Base-by-base conservation (phyloP, 495 filamentous ascomycete species). In the Chlorociboria aeruginascens region DNA sequence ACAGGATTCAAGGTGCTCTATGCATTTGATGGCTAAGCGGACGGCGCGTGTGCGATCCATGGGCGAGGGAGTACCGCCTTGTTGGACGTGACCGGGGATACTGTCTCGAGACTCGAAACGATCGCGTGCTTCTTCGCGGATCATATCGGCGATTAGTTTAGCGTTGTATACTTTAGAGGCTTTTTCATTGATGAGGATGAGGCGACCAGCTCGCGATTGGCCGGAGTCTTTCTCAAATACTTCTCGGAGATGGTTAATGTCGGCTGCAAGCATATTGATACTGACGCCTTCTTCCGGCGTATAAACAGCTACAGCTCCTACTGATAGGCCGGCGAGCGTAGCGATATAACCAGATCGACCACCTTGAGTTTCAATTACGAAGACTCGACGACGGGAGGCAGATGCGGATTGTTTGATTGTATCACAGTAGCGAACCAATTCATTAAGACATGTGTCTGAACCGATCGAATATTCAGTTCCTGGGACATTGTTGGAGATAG, bases 311-410 rank as follows among this genome's bases (percentile, higher is more conserved):
- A 85, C 72, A 1, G 92, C 92, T 30, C 92, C 92, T 10, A 97
- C 86, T 2, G 82, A 77, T 14, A 97, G 76, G 25, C 89, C 92
- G 36, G 85, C 86, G 37, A 95, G 78, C 1, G 89, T 93, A 25
- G 93, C 89, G 35, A 96, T 78, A 66, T 97, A 99, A 40, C 93
- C 93, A 8, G 86, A 96, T 46, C 83, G 78, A 6, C 93, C 93
- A 48, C 93, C 93, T 66, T 99, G 93, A 7, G 90, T 95, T 65
- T 97, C 93, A 55, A 99, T 86, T 45, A 99, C 89, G 65, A 99
- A 99, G 41, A 96, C 89, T 46, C 93, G 79, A 6, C 93, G 77
- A 32, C 93, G 82, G 29, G 85, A 89, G 10, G 93, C 86, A 2
- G 88, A 95, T 0, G 93, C 93, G 7, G 89, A 95, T 66, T 97